Evolutionary conservation across 768 basidiomycete genomes (phyloP), one percentile per base, ranked within the genome.

Genomic region (Termitomyces heimii): DNA sequence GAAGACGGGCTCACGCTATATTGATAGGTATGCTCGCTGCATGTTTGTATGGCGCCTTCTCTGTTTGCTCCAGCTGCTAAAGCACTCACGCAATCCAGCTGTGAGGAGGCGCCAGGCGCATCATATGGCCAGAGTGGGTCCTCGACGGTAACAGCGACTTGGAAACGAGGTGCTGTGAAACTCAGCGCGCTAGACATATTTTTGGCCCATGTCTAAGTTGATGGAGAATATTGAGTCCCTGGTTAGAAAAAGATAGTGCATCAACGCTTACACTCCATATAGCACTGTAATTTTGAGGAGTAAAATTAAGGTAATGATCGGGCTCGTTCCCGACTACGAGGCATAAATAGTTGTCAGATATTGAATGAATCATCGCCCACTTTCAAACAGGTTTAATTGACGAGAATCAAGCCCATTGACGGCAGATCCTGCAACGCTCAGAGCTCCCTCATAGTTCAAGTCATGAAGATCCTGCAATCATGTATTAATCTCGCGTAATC

Each of bases 21-120:
- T 55, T 81, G 79, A 60, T 82, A 80, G 2, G 79, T 79, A 55
- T 81, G 81, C 63, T 82, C 81, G 58, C 78, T 80, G 61, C 81
- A 82, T 3, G 70, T 72, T 48, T 68, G 71, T 13, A 77, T 77
- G n/a, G 77, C 77, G 55, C 69, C 64, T 29, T 66, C 74, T 7
- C 63, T 60, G 54, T 79, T 70, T 3, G 71, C 76, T 31, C 81
- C 81, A 43, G 79, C 76, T 37, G 74, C 75, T 10, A 82, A 67
- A 13, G 78, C 73, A 51, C 78, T 82, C 32, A 75, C 75, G 55
- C 81, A 82, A 52, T 79, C 76, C 18, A 82, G 69, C 44, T 74
- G 72, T 3, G 73, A 71, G n/a, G 69, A 65, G 22, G 77, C 78
- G 12, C 71, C 72, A 3, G 78, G 65, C 1, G 74, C 69, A 56